Evolutionary conservation across 2,329 filamentous ascomycete genomes (phyloP).

Genomic region (Microdochium nivale): DNA sequence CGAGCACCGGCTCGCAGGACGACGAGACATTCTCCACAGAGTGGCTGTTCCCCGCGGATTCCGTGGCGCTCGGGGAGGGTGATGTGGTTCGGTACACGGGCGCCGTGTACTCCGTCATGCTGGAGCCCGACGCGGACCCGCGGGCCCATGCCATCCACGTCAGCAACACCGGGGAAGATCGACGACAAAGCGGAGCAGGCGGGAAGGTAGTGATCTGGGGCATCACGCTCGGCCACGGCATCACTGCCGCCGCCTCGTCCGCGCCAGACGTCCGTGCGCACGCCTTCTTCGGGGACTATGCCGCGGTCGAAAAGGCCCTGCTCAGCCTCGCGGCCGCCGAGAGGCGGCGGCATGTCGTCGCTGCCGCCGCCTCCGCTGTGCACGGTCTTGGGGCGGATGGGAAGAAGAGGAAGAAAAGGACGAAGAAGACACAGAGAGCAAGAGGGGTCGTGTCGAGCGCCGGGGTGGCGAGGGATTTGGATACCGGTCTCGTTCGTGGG

Average conservation of each 20-base stretch:
- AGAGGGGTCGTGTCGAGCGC: not conserved
- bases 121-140: conserved; percentile 33
- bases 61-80: conserved; percentile 12
- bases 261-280: conserved; percentile 17
- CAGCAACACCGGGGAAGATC: not conserved
- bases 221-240: conserved; percentile 50
- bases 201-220: conserved; percentile 34
- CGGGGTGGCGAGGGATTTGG: not conserved
- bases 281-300: not conserved
- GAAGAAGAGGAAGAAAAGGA: not conserved
- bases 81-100: conserved; percentile 34
- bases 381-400: not conserved
- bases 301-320: not conserved
- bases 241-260: conserved; percentile 42
- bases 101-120: conserved; percentile 45
- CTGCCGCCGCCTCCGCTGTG: not conserved
- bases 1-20: not conserved
- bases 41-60: conserved; percentile 39
- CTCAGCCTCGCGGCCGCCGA: not conserved
- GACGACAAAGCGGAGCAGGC: not conserved
- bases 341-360: not conserved
- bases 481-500: not conserved
- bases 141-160: conserved; percentile 41
- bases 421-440: not conserved
- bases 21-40: conserved; percentile 10